A percentile compares a stretch with the other conserved stretches of the same genome.
phyloP scores from a whole-genome alignment of 305 asterid species.

The Caryopteris hybrid region DNA sequence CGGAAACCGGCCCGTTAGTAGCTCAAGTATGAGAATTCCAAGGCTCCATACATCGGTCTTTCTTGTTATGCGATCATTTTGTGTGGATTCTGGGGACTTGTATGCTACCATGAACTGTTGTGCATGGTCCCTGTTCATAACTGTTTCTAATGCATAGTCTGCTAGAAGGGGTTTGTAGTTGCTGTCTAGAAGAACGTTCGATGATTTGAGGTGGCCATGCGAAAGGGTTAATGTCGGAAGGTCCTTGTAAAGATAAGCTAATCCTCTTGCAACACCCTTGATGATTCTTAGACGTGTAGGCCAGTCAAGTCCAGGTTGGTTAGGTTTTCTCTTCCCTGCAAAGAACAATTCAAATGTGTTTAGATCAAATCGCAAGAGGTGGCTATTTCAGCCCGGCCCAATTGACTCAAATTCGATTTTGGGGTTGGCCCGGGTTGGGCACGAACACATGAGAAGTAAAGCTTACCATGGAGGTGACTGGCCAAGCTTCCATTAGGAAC shows the following conservation, averaged over 20 bases:
- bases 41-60: constrained; percentile 71
- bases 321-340: constrained; percentile 38
- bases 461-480: constrained; percentile 51
- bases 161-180: constrained; percentile 38
- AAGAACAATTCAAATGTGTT: not conserved
- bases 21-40: constrained; percentile 59
- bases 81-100: constrained; percentile 54
- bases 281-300: constrained; percentile 46
- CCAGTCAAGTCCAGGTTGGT: constrained; percentile 48
- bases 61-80: constrained; percentile 25
- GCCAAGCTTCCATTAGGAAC: constrained; percentile 53
- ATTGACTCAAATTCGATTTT: no score
- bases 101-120: constrained; percentile 58
- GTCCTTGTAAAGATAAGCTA: constrained; percentile 42
- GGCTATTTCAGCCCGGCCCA: not conserved
- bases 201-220: constrained; percentile 69
- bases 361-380: not conserved
- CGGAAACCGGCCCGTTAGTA: constrained; percentile 54
- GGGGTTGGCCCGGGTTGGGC: no score
- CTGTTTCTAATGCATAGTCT: constrained; percentile 54
- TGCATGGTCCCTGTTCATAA: constrained; percentile 52
- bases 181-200: constrained; percentile 46
- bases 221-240: constrained; percentile 45
- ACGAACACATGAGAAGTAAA: not conserved
- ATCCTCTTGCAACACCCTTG: constrained; percentile 60